These are phyloP conservation scores for Geotrichum candidum DNA, from an alignment of 1,139 yeast genomes.

Conservation along the genomic window DNA sequence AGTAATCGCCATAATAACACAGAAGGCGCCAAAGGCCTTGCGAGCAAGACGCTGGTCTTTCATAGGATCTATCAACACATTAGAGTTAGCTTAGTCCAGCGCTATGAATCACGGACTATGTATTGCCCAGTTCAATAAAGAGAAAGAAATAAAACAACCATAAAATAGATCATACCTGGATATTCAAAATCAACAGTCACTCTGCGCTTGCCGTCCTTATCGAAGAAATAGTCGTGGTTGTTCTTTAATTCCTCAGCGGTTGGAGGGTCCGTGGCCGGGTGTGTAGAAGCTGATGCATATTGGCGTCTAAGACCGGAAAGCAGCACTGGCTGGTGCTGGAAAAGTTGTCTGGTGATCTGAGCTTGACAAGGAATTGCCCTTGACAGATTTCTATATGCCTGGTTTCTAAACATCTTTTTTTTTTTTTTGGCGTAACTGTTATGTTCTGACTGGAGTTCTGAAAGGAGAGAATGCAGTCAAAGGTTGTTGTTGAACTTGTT, in stretches of 20 bases:
- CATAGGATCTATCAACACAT: slow-evolving; percentile 48
- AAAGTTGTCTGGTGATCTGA: not conserved
- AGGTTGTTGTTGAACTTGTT: not conserved
- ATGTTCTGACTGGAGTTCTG: not conserved
- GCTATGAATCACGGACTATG: not conserved
- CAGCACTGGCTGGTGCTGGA: not conserved
- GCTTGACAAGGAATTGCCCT: not conserved
- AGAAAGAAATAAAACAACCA: slow-evolving; percentile 39
- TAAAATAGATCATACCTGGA: slow-evolving; percentile 22
- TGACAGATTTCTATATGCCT: not conserved
- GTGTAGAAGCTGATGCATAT: slow-evolving; percentile 8
- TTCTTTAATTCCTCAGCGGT: slow-evolving; percentile 10
- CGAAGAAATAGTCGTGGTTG: slow-evolving; percentile 15
- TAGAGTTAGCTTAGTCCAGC: not conserved
- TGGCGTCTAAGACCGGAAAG: slow-evolving; percentile 3
- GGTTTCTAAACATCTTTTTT: not conserved
- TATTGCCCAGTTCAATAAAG: not conserved
- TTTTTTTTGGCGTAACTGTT: not conserved
- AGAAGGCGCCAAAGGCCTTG: slow-evolving; percentile 53
- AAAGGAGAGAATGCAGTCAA: not conserved
- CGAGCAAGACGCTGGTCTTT: slow-evolving; percentile 48
- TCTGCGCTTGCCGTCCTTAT: slow-evolving; percentile 19
- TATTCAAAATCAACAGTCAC: slow-evolving; percentile 36
- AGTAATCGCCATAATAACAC: slow-evolving; percentile 57
- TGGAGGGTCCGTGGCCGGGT: slow-evolving; percentile 15